phyloP scores from a whole-genome alignment of 257 asterid species.

The Cordia subcordata region DNA sequence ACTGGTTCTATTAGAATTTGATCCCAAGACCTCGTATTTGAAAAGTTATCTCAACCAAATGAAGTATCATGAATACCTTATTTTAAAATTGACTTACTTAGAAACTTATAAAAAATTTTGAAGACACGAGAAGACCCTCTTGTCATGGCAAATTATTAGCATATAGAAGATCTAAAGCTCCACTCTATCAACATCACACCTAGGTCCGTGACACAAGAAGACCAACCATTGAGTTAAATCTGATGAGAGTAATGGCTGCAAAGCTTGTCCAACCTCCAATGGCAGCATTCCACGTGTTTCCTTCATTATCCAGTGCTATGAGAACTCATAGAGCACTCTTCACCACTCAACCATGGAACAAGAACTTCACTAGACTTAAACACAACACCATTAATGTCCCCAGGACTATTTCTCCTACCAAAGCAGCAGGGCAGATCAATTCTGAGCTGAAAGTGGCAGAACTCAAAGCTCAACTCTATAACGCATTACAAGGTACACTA shows the following conservation, averaged over 20 bases:
- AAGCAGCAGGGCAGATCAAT: constrained; percentile 34
- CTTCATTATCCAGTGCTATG: constrained; percentile 28
- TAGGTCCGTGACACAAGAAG: too few species aligned
- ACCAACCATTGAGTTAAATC: not conserved
- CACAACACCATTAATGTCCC: constrained; percentile 14
- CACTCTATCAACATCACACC: too few species aligned
- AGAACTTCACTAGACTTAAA: constrained; percentile 24
- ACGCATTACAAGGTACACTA: constrained; percentile 52
- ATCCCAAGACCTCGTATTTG: too few species aligned
- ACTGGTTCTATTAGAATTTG: too few species aligned
- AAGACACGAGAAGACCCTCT: too few species aligned
- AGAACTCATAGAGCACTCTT: constrained; percentile 28
- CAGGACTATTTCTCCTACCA: constrained; percentile 18
- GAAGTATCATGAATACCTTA: too few species aligned
- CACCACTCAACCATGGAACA: constrained; percentile 23
- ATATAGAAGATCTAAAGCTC: too few species aligned
- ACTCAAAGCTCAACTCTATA: constrained; percentile 43
- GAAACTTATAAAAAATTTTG: too few species aligned
- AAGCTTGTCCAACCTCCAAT: constrained; percentile 47
- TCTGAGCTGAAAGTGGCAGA: constrained; percentile 26
- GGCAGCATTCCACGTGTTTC: constrained; percentile 37
- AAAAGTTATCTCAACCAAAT: too few species aligned
- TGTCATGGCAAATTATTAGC: too few species aligned
- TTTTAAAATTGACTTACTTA: too few species aligned
- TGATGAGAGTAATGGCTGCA: constrained; percentile 35